These are phyloP conservation scores for Schizosaccharomyces osmophilus DNA, from an alignment of 805 yeast genomes.

Conservation along the genomic window DNA sequence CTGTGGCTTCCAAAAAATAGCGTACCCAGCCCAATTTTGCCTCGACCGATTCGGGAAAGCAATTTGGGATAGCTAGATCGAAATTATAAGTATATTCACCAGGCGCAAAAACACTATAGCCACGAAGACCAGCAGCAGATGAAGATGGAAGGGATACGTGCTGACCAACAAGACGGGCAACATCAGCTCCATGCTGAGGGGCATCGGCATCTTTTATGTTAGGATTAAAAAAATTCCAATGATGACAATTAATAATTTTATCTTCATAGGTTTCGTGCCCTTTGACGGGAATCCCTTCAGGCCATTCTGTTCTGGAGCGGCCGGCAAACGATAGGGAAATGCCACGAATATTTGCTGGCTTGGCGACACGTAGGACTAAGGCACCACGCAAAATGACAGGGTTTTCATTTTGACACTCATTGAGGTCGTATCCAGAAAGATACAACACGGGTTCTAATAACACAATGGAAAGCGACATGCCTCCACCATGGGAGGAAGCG, in stretches of 20 bases:
- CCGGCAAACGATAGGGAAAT: constrained; percentile 44
- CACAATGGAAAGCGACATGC: constrained; percentile 45
- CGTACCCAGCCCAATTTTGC: constrained; percentile 63
- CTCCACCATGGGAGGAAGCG: constrained; percentile 15
- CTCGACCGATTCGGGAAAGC: constrained; percentile 53
- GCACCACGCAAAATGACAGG: constrained; percentile 70
- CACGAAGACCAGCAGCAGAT: constrained; percentile 7
- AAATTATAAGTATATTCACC: constrained; percentile 87
- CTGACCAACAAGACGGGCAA: background rate
- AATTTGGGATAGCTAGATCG: constrained; percentile 65
- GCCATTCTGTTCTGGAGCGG: constrained; percentile 69
- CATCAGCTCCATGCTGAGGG: constrained; percentile 21
- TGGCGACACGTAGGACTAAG: constrained; percentile 39
- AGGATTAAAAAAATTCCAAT: constrained; percentile 66
- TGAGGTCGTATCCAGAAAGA: constrained; percentile 53
- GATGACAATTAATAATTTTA: constrained; percentile 44
- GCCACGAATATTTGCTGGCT: constrained; percentile 45
- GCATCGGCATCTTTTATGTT: constrained; percentile 16
- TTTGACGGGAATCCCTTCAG: constrained; percentile 92
- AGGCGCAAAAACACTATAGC: constrained; percentile 35
- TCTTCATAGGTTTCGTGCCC: constrained; percentile 39
- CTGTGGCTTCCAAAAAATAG: constrained; percentile 41
- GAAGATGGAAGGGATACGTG: background rate
- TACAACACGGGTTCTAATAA: constrained; percentile 62
- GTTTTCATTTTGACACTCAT: constrained; percentile 39